A percentile compares a stretch with the other conserved stretches of the same genome.
Evolutionary conservation across 2,329 filamentous ascomycete species (phyloP).

Genomic region (Aspergillus sp.): DNA sequence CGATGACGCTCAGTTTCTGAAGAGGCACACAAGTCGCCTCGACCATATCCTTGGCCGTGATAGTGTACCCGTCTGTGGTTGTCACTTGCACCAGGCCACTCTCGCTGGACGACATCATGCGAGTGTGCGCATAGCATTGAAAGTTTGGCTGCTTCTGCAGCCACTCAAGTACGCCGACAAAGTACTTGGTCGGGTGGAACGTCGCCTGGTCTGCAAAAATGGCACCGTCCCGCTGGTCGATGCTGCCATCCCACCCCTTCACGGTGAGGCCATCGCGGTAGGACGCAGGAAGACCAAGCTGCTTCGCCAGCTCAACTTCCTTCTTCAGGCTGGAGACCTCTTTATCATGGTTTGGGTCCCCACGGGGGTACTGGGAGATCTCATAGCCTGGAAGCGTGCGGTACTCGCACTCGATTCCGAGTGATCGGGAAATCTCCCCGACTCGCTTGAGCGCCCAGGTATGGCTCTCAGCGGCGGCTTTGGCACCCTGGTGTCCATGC

Average conservation of each 20-base stretch:
- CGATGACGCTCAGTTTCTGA: slow-evolving; percentile 57
- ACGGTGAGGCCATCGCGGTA: slow-evolving; percentile 48
- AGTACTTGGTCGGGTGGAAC: slow-evolving; percentile 60
- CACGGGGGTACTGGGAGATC: slow-evolving; percentile 52
- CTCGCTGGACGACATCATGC: slow-evolving; percentile 52
- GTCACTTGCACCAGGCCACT: slow-evolving; percentile 51
- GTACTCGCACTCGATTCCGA: slow-evolving; percentile 60
- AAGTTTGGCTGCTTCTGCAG: slow-evolving; percentile 56
- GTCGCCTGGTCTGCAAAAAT: slow-evolving; percentile 53
- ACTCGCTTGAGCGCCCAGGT: slow-evolving; percentile 56
- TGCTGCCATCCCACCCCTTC: slow-evolving; percentile 54
- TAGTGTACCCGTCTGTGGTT: slow-evolving; percentile 50
- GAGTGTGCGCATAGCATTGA: slow-evolving; percentile 54
- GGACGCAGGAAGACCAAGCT: slow-evolving; percentile 46
- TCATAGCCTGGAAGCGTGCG: slow-evolving; percentile 52
- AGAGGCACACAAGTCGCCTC: slow-evolving; percentile 59
- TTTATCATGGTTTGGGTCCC: slow-evolving; percentile 46
- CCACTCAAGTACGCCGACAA: slow-evolving; percentile 55
- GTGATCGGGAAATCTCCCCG: slow-evolving; percentile 51
- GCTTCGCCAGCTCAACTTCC: slow-evolving; percentile 49
- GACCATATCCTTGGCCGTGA: slow-evolving; percentile 53
- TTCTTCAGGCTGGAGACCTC: slow-evolving; percentile 50
- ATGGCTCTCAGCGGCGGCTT: slow-evolving; percentile 55
- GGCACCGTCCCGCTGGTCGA: slow-evolving; percentile 55
- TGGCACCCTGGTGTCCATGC: slow-evolving; percentile 54